Evolutionary conservation across 169 alveolate genomes (phyloP).

Genomic region (Cryptosporidium xiaoi): DNA sequence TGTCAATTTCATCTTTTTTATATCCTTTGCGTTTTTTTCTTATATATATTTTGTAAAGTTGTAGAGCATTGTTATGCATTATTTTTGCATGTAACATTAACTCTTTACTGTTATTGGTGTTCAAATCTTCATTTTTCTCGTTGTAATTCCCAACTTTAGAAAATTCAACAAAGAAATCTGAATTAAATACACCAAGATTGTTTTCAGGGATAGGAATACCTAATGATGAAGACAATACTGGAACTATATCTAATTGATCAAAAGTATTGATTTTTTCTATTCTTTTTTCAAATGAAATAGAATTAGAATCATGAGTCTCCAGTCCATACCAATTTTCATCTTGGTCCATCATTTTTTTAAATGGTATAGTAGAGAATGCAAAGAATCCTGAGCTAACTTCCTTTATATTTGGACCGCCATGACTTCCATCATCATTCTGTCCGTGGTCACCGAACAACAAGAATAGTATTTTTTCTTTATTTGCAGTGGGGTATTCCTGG

Average conservation of each 20-base stretch:
- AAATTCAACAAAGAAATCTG: background rate
- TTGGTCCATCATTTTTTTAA: constrained; percentile 1
- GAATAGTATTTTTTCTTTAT: constrained; percentile 30
- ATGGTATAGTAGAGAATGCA: constrained; percentile 40
- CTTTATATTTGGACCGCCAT: constrained; percentile 36
- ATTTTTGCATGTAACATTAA: constrained; percentile 2
- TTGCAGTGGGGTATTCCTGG: background rate
- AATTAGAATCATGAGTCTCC: background rate
- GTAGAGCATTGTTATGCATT: constrained; percentile 66
- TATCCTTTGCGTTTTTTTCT: background rate
- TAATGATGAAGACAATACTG: constrained; percentile 20
- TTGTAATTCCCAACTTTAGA: background rate
- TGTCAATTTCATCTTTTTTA: background rate
- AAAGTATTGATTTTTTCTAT: background rate
- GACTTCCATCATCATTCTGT: constrained; percentile 52
- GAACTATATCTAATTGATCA: constrained; percentile 48
- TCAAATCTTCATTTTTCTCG: background rate
- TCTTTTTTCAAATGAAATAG: constrained; percentile 7
- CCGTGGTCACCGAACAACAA: constrained; percentile 66
- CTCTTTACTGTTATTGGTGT: too few species aligned
- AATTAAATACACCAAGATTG: constrained; percentile 34
- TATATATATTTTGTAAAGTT: constrained; percentile 4
- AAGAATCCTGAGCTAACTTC: constrained; percentile 50
- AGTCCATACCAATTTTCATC: background rate
- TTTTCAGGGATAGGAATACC: constrained; percentile 56